Conservation (phyloP, 148 eudicot species). For the Fagopyrum esculentum region DNA sequence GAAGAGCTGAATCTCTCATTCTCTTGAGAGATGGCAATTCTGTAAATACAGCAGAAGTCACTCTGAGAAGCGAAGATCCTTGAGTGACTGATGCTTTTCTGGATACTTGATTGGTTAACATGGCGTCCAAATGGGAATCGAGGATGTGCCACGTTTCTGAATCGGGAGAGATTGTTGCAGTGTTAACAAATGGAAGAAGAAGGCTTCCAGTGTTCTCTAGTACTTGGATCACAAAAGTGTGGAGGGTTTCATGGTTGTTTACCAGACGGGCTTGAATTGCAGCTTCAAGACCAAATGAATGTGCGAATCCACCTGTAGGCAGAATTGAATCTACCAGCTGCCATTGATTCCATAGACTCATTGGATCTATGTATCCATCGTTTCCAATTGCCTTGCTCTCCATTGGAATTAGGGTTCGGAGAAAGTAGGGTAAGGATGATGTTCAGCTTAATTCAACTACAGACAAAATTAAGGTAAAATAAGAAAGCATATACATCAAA, state of each 20-base stretch:
- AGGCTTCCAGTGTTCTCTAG: slow-evolving; percentile 71
- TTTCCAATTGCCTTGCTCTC: neutral
- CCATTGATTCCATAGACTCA: slow-evolving; percentile 73
- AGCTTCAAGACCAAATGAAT: slow-evolving; percentile 86
- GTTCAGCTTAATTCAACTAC: too few species aligned
- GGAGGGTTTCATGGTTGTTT: slow-evolving; percentile 44
- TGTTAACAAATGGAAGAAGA: slow-evolving; percentile 70
- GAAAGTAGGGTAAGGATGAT: too few species aligned
- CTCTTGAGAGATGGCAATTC: slow-evolving; percentile 66
- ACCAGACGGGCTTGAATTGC: slow-evolving; percentile 67
- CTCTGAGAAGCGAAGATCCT: slow-evolving; percentile 79
- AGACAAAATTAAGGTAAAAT: too few species aligned
- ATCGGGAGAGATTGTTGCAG: slow-evolving; percentile 36
- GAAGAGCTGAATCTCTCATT: slow-evolving; percentile 55
- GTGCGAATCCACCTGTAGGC: slow-evolving; percentile 97
- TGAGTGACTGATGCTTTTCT: slow-evolving; percentile 81
- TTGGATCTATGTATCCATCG: neutral
- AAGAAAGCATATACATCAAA: too few species aligned
- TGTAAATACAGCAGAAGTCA: slow-evolving; percentile 60
- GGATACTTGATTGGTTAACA: slow-evolving; percentile 64
- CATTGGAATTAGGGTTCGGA: neutral
- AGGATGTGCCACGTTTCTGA: slow-evolving; percentile 48
- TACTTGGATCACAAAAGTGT: slow-evolving; percentile 42
- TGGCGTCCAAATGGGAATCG: slow-evolving; percentile 60
- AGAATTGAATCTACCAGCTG: slow-evolving; percentile 82